phyloP scores from a whole-genome alignment of 2,329 filamentous ascomycete species.

The Epichloe aotearoae region DNA sequence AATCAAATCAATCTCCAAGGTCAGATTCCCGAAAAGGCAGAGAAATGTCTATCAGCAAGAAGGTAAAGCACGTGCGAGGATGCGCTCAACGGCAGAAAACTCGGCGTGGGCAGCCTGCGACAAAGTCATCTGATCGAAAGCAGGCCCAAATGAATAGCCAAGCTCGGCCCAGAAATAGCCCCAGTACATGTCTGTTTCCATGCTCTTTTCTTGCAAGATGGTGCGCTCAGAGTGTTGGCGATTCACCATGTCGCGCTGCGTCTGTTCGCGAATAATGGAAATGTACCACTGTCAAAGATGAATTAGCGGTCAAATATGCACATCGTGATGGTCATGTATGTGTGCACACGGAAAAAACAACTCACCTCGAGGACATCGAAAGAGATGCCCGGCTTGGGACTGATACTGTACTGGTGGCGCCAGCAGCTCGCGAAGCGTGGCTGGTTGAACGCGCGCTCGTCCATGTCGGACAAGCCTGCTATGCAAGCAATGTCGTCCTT shows the following conservation, averaged over 20 bases:
- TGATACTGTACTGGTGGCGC: constrained; percentile 38
- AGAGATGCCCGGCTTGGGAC: constrained; percentile 33
- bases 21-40: not conserved
- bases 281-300: constrained; percentile 38
- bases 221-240: constrained; percentile 29
- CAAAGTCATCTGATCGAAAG: constrained; percentile 36
- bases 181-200: constrained; percentile 31
- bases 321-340: not conserved
- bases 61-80: constrained; percentile 29
- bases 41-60: not conserved
- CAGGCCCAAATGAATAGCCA: constrained; percentile 24
- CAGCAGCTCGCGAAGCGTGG: constrained; percentile 35
- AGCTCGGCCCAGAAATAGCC: constrained; percentile 40
- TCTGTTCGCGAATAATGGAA: constrained; percentile 39
- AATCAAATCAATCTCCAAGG: not conserved
- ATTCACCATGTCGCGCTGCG: constrained; percentile 25
- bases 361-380: constrained; percentile 43
- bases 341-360: constrained; percentile 1
- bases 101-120: constrained; percentile 31
- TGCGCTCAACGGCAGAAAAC: constrained; percentile 34
- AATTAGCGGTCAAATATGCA: constrained; percentile 7
- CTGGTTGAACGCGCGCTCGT: constrained; percentile 28
- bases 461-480: constrained; percentile 22
- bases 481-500: constrained; percentile 43
- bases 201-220: constrained; percentile 19